phyloP scores from a whole-genome alignment of 179 eudicot genomes.

The Actinidia chinensis region DNA sequence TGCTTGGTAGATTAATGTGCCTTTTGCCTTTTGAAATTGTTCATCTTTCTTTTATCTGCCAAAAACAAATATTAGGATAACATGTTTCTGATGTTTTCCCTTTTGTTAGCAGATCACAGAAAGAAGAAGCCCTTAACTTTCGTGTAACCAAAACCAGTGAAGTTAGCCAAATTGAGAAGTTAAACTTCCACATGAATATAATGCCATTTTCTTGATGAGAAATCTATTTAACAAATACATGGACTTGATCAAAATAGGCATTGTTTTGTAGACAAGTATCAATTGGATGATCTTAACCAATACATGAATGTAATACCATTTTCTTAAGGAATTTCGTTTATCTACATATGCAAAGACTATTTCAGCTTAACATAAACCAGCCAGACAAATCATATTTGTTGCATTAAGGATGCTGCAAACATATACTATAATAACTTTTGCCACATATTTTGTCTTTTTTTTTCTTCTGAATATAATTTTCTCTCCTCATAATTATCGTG shows the following conservation, averaged over 20 bases:
- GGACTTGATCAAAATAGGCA: not conserved
- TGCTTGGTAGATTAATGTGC: not conserved
- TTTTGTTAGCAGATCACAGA: conserved; percentile 46
- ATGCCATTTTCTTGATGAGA: not conserved
- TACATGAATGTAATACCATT: not conserved
- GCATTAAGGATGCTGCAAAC: not conserved
- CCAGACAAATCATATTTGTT: not conserved
- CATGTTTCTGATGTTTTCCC: conserved; percentile 1
- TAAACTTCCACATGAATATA: conserved; percentile 24
- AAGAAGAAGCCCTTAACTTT: conserved; percentile 62
- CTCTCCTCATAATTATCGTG: not conserved
- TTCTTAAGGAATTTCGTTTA: too few relatives aligned
- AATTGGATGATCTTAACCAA: conserved; percentile 1
- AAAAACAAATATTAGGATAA: not conserved
- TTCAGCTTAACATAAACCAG: not conserved
- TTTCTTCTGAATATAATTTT: not conserved
- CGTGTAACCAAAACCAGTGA: conserved; percentile 53
- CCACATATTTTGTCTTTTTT: not conserved
- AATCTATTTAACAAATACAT: not conserved
- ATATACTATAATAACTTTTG: not conserved
- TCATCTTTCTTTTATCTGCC: not conserved
- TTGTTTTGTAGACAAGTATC: not conserved
- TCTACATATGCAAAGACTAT: too few relatives aligned
- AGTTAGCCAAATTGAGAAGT: conserved; percentile 64
- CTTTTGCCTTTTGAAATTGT: not conserved